phyloP scores from a whole-genome alignment of 495 filamentous ascomycete species.

The Trypethelium eluteriae region DNA sequence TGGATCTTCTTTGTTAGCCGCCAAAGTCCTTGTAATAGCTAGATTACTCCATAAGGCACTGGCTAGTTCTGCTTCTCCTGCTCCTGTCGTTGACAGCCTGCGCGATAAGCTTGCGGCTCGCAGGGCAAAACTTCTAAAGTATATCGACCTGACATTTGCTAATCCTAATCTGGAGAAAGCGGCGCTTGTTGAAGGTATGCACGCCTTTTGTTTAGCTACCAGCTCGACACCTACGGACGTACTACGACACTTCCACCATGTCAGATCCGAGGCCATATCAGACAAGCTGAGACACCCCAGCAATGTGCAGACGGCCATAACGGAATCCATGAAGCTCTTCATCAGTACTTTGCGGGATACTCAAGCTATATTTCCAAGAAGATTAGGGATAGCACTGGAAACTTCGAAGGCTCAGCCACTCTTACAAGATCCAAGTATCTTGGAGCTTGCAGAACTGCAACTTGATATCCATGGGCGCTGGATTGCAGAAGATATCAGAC shows the following conservation, averaged over 20 bases:
- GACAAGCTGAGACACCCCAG: conserved; percentile 21
- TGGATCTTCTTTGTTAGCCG: conserved; percentile 56
- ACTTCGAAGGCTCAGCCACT: conserved; percentile 62
- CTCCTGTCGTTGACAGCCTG: conserved; percentile 53
- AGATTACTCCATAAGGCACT: conserved; percentile 63
- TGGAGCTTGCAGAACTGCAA: conserved; percentile 57
- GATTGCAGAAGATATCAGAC: conserved; percentile 74
- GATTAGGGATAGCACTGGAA: conserved; percentile 61
- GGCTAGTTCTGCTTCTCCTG: conserved; percentile 43
- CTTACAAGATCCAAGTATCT: conserved; percentile 59
- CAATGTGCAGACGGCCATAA: conserved; percentile 20
- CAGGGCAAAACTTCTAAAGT: conserved; percentile 52
- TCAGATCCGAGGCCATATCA: conserved; percentile 59
- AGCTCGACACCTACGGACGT: conserved; percentile 76
- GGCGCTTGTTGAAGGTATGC: conserved; percentile 61
- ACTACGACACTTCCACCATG: conserved; percentile 69
- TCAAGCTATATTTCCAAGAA: conserved; percentile 62
- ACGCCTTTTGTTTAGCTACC: conserved; percentile 74
- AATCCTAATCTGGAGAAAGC: conserved; percentile 43
- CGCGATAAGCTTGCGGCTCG: conserved; percentile 54
- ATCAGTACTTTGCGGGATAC: conserved; percentile 69
- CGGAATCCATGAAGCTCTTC: conserved; percentile 61
- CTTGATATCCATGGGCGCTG: conserved; percentile 76
- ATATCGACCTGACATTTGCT: conserved; percentile 61
- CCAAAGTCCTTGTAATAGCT: conserved; percentile 74